Evolutionary conservation across 306 rosid species (phyloP).

Genomic region (Rubus parviflorus): DNA sequence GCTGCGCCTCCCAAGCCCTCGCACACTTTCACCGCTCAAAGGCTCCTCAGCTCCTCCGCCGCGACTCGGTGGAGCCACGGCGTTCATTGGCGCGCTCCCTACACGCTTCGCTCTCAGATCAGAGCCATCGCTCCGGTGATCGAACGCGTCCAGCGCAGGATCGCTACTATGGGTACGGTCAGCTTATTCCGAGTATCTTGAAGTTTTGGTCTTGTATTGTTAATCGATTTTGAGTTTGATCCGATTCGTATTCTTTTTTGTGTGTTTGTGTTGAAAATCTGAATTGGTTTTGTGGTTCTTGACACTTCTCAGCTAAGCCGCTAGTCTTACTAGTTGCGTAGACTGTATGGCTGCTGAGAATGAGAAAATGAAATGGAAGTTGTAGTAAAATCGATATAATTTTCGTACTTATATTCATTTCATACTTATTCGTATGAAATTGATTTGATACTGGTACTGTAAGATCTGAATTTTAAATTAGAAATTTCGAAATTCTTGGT

Average conservation of each 20-base stretch:
- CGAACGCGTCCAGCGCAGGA: conserved; percentile 68
- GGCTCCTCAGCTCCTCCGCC: conserved; percentile 44
- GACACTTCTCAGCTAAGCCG: background rate
- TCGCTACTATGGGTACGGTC: conserved; percentile 68
- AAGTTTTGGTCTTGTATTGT: conserved; percentile 5
- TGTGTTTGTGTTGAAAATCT: conserved; percentile 13
- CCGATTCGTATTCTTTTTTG: background rate
- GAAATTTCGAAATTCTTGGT: background rate
- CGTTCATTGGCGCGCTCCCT: conserved; percentile 63
- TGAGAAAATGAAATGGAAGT: conserved; percentile 6
- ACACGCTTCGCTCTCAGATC: conserved; percentile 78
- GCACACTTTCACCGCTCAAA: conserved; percentile 13
- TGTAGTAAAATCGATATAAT: background rate
- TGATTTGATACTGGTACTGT: background rate
- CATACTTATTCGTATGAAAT: background rate
- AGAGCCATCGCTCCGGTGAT: conserved; percentile 71
- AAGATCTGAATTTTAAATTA: background rate
- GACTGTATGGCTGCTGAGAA: conserved; percentile 11
- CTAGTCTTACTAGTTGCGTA: background rate
- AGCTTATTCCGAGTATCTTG: conserved; percentile 25
- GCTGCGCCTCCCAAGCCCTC: conserved; percentile 24
- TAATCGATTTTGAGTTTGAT: background rate
- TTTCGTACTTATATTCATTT: background rate
- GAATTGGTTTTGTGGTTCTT: background rate
- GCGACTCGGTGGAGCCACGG: conserved; percentile 72